Evolutionary conservation across 768 basidiomycete species (phyloP).

Genomic region (Aureoboletus auriporus): DNA sequence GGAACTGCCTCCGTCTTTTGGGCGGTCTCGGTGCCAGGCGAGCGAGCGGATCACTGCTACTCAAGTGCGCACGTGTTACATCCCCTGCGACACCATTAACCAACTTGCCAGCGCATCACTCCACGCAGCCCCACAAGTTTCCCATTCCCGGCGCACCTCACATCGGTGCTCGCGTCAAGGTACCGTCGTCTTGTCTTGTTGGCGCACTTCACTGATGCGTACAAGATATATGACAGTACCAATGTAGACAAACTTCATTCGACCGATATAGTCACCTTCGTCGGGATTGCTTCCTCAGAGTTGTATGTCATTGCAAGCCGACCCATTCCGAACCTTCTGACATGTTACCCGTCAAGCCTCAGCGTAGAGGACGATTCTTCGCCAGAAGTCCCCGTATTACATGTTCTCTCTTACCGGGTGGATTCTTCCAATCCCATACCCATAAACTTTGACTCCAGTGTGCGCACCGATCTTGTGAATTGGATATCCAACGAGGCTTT

Average conservation of each 20-base stretch:
- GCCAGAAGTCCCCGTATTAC: conserved; percentile 56
- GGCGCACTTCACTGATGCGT: conserved; percentile 1
- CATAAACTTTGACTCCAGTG: conserved; percentile 8
- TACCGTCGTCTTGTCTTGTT: conserved; percentile 17
- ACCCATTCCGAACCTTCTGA: conserved; percentile 2
- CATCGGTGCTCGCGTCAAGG: conserved; percentile 73
- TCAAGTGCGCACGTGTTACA: conserved; percentile 15
- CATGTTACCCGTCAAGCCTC: conserved; percentile 28
- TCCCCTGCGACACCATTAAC: not conserved
- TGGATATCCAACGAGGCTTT: conserved; percentile 76
- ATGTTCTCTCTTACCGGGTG: conserved; percentile 50
- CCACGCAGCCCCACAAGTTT: conserved; percentile 54
- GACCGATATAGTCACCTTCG: conserved; percentile 63
- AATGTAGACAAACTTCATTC: conserved; percentile 46
- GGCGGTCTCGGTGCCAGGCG: conserved; percentile 72
- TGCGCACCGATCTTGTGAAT: conserved; percentile 53
- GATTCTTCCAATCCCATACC: not conserved
- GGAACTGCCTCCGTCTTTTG: conserved; percentile 63
- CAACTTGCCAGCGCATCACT: conserved; percentile 21
- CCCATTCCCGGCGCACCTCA: conserved; percentile 52
- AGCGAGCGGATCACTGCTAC: conserved; percentile 50
- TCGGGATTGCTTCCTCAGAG: conserved; percentile 70
- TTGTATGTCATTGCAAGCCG: conserved; percentile 41
- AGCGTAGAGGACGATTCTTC: conserved; percentile 36
- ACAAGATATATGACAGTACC: conserved; percentile 57